Conservation (phyloP, 371 early-diverging fungal genomes). For the Rhizopus stolonifer region DNA sequence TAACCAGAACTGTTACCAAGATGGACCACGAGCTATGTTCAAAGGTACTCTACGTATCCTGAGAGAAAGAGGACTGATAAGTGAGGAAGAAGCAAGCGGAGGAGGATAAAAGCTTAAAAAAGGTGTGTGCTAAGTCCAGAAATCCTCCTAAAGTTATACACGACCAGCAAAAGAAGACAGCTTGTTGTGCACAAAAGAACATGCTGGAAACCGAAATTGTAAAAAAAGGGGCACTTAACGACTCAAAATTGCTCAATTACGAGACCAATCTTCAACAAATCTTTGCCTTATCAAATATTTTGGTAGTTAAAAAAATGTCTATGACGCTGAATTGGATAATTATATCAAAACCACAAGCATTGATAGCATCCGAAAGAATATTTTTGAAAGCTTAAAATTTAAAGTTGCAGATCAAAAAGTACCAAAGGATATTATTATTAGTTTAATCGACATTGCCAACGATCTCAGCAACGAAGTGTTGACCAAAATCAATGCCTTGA, state of each 20-base stretch:
- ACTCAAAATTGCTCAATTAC: slow-evolving; percentile 10
- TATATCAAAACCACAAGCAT: slow-evolving; percentile 7
- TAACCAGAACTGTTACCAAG: too few relatives aligned
- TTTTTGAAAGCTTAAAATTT: slow-evolving; percentile 4
- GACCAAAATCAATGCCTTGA: slow-evolving; percentile 8
- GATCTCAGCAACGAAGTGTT: slow-evolving; percentile 8
- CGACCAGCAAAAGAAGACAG: too few relatives aligned
- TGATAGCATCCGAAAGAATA: slow-evolving; percentile 6
- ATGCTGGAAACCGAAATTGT: too few relatives aligned
- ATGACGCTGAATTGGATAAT: slow-evolving; percentile 8
- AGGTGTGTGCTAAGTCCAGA: too few relatives aligned
- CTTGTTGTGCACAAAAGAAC: too few relatives aligned
- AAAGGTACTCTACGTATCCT: too few relatives aligned
- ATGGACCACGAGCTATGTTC: too few relatives aligned
- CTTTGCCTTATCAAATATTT: slow-evolving; percentile 11
- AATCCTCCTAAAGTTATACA: too few relatives aligned
- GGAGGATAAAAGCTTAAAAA: too few relatives aligned
- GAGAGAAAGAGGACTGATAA: too few relatives aligned
- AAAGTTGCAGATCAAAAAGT: slow-evolving; percentile 5
- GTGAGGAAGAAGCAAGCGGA: too few relatives aligned
- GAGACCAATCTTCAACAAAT: slow-evolving; percentile 11
- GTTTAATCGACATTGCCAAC: slow-evolving; percentile 1
- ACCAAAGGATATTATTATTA: slow-evolving; percentile 7
- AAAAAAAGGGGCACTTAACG: too few relatives aligned
- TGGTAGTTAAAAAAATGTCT: slow-evolving; percentile 5